phyloP scores from a whole-genome alignment of 768 basidiomycete genomes.

The Filobasidium wieringae region DNA sequence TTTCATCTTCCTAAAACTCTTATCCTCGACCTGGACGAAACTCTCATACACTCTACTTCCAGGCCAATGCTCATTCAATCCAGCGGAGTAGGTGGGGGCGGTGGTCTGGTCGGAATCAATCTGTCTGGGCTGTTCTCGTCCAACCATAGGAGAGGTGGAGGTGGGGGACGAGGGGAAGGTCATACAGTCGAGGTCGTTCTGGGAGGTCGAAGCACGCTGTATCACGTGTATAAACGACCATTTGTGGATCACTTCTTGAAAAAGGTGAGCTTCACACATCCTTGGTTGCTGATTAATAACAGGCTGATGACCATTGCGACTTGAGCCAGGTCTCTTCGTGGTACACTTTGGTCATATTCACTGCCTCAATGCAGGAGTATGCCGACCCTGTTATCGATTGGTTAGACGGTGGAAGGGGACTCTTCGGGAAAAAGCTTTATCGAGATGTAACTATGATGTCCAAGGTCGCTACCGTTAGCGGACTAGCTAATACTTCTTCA shows the following conservation, averaged over 20 bases:
- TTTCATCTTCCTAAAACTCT: slow-evolving; percentile 84
- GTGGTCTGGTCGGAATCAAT: slow-evolving; percentile 27
- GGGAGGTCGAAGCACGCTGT: slow-evolving; percentile 75
- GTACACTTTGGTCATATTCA: slow-evolving; percentile 98
- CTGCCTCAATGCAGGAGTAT: slow-evolving; percentile 98
- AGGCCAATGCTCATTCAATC: slow-evolving; percentile 45
- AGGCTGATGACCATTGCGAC: neutral
- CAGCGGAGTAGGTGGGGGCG: slow-evolving; percentile 42
- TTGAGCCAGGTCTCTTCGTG: slow-evolving; percentile 75
- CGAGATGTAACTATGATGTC: slow-evolving; percentile 53
- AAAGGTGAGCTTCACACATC: slow-evolving; percentile 49
- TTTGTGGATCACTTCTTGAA: slow-evolving; percentile 91
- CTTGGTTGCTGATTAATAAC: neutral
- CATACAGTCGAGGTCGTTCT: slow-evolving; percentile 89
- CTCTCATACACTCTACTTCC: slow-evolving; percentile 92
- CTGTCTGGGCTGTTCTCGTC: slow-evolving; percentile 24
- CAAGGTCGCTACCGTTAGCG: neutral
- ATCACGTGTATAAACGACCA: slow-evolving; percentile 96
- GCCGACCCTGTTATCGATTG: slow-evolving; percentile 99
- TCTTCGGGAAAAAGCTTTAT: slow-evolving; percentile 77
- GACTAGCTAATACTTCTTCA: neutral
- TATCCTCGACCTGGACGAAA: slow-evolving; percentile 95
- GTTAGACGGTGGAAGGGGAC: slow-evolving; percentile 88
- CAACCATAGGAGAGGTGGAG: slow-evolving; percentile 17
- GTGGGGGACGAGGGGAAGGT: slow-evolving; percentile 45